These are phyloP conservation scores for Cercospora sesami DNA, from an alignment of 2,329 filamentous ascomycete genomes.

Conservation along the genomic window DNA sequence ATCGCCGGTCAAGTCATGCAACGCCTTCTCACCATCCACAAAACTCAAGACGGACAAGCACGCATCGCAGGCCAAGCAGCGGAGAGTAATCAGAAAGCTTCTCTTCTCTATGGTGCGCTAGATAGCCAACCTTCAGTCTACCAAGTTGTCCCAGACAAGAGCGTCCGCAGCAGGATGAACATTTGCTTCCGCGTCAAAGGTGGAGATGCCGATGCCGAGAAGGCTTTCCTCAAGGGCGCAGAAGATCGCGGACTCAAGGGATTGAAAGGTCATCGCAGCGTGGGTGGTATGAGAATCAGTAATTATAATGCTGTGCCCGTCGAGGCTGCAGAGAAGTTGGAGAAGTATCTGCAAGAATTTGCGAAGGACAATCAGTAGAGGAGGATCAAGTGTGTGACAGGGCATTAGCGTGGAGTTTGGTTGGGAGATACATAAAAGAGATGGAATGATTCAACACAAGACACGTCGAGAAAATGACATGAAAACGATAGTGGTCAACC, in stretches of 20 bases:
- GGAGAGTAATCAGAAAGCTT: conserved; percentile 71
- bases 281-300: conserved; percentile 80
- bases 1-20: conserved; percentile 86
- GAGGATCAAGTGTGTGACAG: neutral
- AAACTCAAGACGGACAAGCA: conserved; percentile 47
- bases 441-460: conserved; percentile 11
- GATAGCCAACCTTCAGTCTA: conserved; percentile 75
- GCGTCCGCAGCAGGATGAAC: conserved; percentile 84
- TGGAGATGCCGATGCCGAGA: conserved; percentile 63
- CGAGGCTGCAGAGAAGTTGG: conserved; percentile 67
- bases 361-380: conserved; percentile 37
- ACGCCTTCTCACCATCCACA: conserved; percentile 64
- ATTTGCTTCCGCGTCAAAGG: conserved; percentile 63
- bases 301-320: conserved; percentile 86
- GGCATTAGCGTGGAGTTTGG: conserved; percentile 15
- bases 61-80: conserved; percentile 77
- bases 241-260: conserved; percentile 70
- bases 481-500: neutral
- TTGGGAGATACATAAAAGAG: neutral
- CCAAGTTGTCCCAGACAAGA: conserved; percentile 72
- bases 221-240: conserved; percentile 73
- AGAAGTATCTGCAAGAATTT: conserved; percentile 63
- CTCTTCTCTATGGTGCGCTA: conserved; percentile 72
- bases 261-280: conserved; percentile 82
- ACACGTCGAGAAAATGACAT: neutral